Conservation (phyloP, 2,329 filamentous ascomycete genomes). For the Ceratocystis variospora region DNA sequence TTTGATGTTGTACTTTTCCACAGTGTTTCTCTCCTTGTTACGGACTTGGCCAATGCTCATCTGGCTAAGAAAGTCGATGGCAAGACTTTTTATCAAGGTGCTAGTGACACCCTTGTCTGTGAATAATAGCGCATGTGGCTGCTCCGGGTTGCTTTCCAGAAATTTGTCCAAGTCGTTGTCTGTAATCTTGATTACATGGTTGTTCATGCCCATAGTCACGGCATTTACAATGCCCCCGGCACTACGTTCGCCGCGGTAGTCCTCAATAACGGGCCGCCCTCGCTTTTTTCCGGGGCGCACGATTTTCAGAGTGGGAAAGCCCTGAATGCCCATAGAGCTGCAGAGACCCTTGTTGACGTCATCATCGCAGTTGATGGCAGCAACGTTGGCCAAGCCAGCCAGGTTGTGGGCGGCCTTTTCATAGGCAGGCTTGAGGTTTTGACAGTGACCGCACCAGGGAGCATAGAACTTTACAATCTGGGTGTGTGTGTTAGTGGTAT, state of each 20-base stretch:
- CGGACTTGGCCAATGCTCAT: conserved; percentile 72
- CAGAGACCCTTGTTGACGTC: conserved; percentile 85
- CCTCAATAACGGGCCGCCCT: conserved; percentile 64
- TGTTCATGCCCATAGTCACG: conserved; percentile 76
- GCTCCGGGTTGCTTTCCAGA: conserved; percentile 50
- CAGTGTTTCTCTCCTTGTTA: conserved; percentile 59
- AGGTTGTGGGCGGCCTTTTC: conserved; percentile 86
- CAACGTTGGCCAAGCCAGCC: conserved; percentile 84
- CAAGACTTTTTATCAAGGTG: conserved; percentile 66
- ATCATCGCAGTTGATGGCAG: conserved; percentile 88
- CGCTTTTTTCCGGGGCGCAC: conserved; percentile 71
- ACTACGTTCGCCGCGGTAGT: conserved; percentile 72
- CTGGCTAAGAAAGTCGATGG: conserved; percentile 76
- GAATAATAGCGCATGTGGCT: conserved; percentile 78
- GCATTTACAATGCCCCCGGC: conserved; percentile 82
- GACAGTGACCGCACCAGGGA: conserved; percentile 94
- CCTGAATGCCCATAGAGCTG: conserved; percentile 71
- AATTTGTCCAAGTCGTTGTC: conserved; percentile 70
- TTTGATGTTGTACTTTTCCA: conserved; percentile 60
- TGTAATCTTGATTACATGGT: conserved; percentile 69
- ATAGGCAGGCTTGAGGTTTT: conserved; percentile 89
- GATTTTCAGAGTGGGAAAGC: conserved; percentile 93
- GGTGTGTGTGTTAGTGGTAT: neutral
- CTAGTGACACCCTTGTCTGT: conserved; percentile 85
- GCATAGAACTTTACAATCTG: conserved; percentile 78